Percentiles rank a stretch among this genome's conserved stretches.
Evolutionary conservation across 2,329 filamentous ascomycete genomes (phyloP).

Genomic region (Colletotrichum sp.): DNA sequence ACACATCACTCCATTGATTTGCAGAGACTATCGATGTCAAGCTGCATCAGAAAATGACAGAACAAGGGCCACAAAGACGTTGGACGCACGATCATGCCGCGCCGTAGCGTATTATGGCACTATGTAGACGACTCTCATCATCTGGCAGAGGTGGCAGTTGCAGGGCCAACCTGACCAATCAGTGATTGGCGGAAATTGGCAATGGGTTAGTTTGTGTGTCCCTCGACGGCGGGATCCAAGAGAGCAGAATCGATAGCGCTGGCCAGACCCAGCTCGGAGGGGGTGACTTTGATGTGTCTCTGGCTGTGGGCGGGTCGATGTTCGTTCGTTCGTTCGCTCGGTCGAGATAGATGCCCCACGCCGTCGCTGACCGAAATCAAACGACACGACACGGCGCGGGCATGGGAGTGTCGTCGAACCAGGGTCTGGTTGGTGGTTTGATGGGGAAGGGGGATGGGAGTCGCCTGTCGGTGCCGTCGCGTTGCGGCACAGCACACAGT

Average conservation of each 20-base stretch:
- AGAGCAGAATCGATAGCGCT: slow-evolving; percentile 19
- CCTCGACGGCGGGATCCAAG: slow-evolving; percentile 1
- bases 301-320: not conserved
- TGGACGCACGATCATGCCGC: not conserved
- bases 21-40: slow-evolving; percentile 27
- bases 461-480: not conserved
- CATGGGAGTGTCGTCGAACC: not conserved
- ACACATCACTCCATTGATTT: slow-evolving; percentile 22
- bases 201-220: not conserved
- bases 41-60: not conserved
- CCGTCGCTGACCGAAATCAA: slow-evolving; percentile 19
- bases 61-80: not conserved
- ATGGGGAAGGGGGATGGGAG: not conserved
- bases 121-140: slow-evolving; percentile 6
- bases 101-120: not conserved
- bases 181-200: slow-evolving; percentile 22
- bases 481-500: slow-evolving; percentile 20
- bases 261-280: slow-evolving; percentile 14
- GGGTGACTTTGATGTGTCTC: not conserved
- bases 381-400: slow-evolving; percentile 17
- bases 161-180: slow-evolving; percentile 11
- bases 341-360: slow-evolving; percentile 10
- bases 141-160: not conserved
- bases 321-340: slow-evolving; percentile 17
- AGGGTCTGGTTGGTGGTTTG: slow-evolving; percentile 14